Base-by-base conservation (phyloP, 2,329 filamentous ascomycete genomes). In the Parafenestella ontariensis region DNA sequence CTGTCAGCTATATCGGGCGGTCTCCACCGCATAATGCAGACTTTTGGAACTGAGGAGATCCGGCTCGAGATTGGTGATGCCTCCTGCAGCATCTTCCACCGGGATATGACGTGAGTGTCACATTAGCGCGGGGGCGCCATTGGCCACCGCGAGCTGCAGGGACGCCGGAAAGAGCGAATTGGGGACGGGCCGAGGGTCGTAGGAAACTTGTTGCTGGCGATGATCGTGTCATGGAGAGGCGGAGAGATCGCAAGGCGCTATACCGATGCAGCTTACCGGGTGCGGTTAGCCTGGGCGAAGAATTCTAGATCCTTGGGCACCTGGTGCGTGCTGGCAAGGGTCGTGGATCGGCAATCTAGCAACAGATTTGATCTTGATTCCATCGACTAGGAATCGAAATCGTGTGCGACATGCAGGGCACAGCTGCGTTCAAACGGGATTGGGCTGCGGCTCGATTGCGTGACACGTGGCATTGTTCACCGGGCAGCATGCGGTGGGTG, bases 201-300 rank as follows among this genome's bases (percentile, higher is more conserved):
- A 49, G 46, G 39, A 26, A 33, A 34, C 41, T 29, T 49, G 23
- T 42, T 52, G 31, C 23, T 54, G 41, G 59, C 68, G 69, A 70
- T 71, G 62, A 56, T 62, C 56, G 60, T 61, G 59, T 67, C 65
- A 70, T 69, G 48, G 63, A 64, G 60, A 44, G 51, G 40, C 53
- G 46, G 47, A 47, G 50, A 49, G 69, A 72, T 72, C 70, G 70
- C 62, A 65, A 68, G n/a, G n/a, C n/a, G n/a, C n/a, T n/a, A n/a
- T n/a, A n/a, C n/a, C n/a, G n/a, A n/a, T n/a, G n/a, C n/a, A n/a
- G n/a, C n/a, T n/a, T n/a, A n/a, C n/a, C n/a, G n/a, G n/a, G n/a
- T n/a, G n/a, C n/a, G n/a, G n/a, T n/a, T n/a, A n/a, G n/a, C n/a
- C n/a, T n/a, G n/a, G n/a, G n/a, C n/a, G n/a, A n/a, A n/a, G n/a